phyloP scores from a whole-genome alignment of 192 early-diverging fungal genomes.

The Linnemannia exigua region DNA sequence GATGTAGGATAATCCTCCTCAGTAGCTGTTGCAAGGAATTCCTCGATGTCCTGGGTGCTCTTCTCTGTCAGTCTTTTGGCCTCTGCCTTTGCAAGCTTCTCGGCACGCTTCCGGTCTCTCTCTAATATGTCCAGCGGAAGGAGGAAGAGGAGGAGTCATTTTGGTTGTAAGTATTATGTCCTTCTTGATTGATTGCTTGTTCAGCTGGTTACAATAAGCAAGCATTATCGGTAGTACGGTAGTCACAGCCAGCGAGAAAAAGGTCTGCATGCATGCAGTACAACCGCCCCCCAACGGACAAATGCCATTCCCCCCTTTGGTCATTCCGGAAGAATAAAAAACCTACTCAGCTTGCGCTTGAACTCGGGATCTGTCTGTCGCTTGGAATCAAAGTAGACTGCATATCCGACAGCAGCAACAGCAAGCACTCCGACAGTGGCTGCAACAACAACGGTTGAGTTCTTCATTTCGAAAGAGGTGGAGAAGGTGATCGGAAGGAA shows the following conservation, averaged over 20 bases:
- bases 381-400: slow-evolving; percentile 95
- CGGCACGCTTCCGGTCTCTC: slow-evolving; percentile 75
- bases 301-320: not conserved
- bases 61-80: slow-evolving; percentile 49
- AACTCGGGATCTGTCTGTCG: slow-evolving; percentile 90
- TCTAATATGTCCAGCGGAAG: slow-evolving; percentile 33
- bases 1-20: slow-evolving; percentile 82
- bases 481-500: not conserved
- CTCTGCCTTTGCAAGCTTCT: slow-evolving; percentile 66
- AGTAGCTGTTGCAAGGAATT: slow-evolving; percentile 69
- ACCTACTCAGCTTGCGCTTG: slow-evolving; percentile 85
- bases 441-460: slow-evolving; percentile 42
- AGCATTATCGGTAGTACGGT: too few relatives aligned
- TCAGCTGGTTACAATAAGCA: too few relatives aligned
- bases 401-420: slow-evolving; percentile 80
- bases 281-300: not conserved
- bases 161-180: not conserved
- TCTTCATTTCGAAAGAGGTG: slow-evolving; percentile 33
- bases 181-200: too few relatives aligned
- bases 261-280: too few relatives aligned
- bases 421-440: slow-evolving; percentile 68
- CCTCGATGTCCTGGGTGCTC: slow-evolving; percentile 63
- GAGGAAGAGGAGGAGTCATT: not conserved
- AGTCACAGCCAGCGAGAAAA: too few relatives aligned
- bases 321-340: not conserved